Evolutionary conservation across 2,329 filamentous ascomycete genomes (phyloP).

Genomic region (Ophiostoma himal-ulmi): DNA sequence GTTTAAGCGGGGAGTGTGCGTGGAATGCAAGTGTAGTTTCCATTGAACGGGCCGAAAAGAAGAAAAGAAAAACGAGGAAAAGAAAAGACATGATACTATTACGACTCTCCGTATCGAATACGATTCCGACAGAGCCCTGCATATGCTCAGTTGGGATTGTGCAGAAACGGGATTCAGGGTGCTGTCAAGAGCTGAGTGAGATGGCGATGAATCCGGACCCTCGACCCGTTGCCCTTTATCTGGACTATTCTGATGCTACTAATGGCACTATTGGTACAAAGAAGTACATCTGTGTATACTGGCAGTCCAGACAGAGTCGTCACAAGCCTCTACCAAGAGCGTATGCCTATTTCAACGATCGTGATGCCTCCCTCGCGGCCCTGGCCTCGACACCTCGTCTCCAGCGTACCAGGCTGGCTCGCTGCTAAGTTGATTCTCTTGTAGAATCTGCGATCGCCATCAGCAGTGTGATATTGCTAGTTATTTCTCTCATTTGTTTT

Average conservation of each 20-base stretch:
- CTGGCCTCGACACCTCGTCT: too few relatives aligned
- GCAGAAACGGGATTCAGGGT: neutral
- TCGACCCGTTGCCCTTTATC: neutral
- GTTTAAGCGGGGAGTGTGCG: constrained; percentile 9
- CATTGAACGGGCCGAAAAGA: neutral
- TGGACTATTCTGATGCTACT: too few relatives aligned
- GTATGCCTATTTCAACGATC: neutral
- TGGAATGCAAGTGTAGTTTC: neutral
- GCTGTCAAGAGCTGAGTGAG: neutral
- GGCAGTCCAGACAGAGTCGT: neutral
- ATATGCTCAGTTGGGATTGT: neutral
- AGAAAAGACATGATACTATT: neutral
- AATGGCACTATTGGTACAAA: neutral
- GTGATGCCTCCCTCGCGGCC: neutral
- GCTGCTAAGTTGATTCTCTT: too few relatives aligned
- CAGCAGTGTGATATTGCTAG: neutral
- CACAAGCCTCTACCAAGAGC: neutral
- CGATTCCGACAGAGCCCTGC: neutral
- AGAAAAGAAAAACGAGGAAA: neutral
- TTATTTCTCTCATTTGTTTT: neutral
- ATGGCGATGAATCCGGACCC: neutral
- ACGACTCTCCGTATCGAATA: neutral
- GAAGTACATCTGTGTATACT: neutral
- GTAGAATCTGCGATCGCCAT: too few relatives aligned
- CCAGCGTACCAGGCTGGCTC: too few relatives aligned